Conservation (phyloP, 2,329 filamentous ascomycete species). For the Exophiala xenobiotica region DNA sequence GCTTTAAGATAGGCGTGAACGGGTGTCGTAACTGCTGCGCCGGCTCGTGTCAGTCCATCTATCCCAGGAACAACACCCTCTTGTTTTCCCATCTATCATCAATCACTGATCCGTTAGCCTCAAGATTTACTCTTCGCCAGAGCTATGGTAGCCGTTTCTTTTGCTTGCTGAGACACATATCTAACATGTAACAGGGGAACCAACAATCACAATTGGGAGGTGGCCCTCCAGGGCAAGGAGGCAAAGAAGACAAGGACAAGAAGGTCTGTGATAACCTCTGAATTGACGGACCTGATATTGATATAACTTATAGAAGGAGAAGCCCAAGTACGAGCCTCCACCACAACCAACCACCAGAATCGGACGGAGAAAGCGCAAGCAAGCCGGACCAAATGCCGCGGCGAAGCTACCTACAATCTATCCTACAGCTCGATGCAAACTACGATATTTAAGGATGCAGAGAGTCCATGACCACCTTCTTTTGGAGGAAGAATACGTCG, state of each 20-base stretch:
- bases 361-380: conserved; percentile 98
- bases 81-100: too few relatives aligned
- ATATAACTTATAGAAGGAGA: conserved; percentile 75
- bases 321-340: conserved; percentile 99
- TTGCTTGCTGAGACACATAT: not conserved
- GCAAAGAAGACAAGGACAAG: conserved; percentile 86
- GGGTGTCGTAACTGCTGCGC: not conserved
- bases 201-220: conserved; percentile 79
- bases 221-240: conserved; percentile 67
- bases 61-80: not conserved
- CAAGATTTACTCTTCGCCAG: not conserved
- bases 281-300: conserved; percentile 1
- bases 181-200: conserved; percentile 41
- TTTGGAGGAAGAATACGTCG: conserved; percentile 96
- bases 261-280: conserved; percentile 60
- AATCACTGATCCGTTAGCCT: too few relatives aligned
- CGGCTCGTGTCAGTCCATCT: not conserved
- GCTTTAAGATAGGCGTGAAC: too few relatives aligned
- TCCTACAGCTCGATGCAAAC: conserved; percentile 95
- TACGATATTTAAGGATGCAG: conserved; percentile 96
- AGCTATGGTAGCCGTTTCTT: conserved; percentile 7
- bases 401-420: conserved; percentile 93
- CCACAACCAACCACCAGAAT: conserved; percentile 95
- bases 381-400: conserved; percentile 85
- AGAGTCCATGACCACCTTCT: conserved; percentile 96